These are phyloP conservation scores for Geotrichum aggregatum DNA, from an alignment of 1,139 yeast species.

Conservation along the genomic window DNA sequence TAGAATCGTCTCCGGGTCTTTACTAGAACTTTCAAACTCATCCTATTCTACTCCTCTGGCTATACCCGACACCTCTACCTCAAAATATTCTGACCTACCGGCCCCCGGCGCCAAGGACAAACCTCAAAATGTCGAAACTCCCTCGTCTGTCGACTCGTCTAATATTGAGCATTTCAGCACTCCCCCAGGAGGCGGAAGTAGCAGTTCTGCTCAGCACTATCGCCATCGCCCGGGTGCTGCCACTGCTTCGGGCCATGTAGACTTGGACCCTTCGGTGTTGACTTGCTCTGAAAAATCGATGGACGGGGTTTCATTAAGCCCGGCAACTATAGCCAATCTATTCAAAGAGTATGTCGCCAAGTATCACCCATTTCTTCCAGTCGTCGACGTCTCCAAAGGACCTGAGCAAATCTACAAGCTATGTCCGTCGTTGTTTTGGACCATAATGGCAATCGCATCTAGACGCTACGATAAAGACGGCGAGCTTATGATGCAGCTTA, in stretches of 20 bases:
- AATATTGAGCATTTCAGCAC: slow-evolving; percentile 8
- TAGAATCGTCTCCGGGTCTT: slow-evolving; percentile 23
- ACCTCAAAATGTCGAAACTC: slow-evolving; percentile 5
- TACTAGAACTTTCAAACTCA: slow-evolving; percentile 16
- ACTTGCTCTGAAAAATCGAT: slow-evolving; percentile 61
- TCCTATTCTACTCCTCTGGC: slow-evolving; percentile 12
- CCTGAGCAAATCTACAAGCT: slow-evolving; percentile 73
- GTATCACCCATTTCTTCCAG: slow-evolving; percentile 83
- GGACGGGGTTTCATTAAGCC: slow-evolving; percentile 58
- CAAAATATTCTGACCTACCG: slow-evolving; percentile 16
- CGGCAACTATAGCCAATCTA: slow-evolving; percentile 60
- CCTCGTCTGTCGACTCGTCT: slow-evolving; percentile 13
- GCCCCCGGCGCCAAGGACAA: slow-evolving; percentile 7
- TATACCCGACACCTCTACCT: slow-evolving; percentile 9
- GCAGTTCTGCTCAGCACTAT: slow-evolving; percentile 3
- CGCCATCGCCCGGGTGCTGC: slow-evolving; percentile 13
- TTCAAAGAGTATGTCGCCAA: slow-evolving; percentile 65
- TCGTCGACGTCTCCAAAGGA: slow-evolving; percentile 75
- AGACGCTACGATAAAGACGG: slow-evolving; percentile 51
- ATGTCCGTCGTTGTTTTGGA: slow-evolving; percentile 93
- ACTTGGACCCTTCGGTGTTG: slow-evolving; percentile 20
- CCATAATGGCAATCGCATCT: slow-evolving; percentile 76
- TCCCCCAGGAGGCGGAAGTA: slow-evolving; percentile 7
- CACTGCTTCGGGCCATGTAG: slow-evolving; percentile 10
- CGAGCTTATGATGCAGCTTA: slow-evolving; percentile 48